Evolutionary conservation across 208 protist species (phyloP).

Genomic region (Endotrypanum monterogeii): DNA sequence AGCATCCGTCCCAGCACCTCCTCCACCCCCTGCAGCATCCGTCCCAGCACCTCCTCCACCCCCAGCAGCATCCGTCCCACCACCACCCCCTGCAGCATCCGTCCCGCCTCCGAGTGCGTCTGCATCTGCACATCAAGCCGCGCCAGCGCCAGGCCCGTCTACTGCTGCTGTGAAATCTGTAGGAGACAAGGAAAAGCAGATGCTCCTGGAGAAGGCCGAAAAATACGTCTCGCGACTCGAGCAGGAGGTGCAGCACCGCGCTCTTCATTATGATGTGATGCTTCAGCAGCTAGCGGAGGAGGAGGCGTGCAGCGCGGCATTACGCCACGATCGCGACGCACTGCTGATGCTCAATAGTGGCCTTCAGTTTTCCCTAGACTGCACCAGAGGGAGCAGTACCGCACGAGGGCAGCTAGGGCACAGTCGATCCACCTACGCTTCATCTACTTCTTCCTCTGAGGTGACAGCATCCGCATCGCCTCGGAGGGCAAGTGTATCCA

Average conservation of each 20-base stretch:
- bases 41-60: background rate
- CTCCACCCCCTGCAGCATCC: background rate
- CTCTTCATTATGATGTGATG: conserved; percentile 43
- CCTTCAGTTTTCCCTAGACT: conserved; percentile 34
- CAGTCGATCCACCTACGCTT: background rate
- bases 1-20: background rate
- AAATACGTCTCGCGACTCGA: conserved; percentile 58
- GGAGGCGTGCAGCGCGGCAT: conserved; percentile 31
- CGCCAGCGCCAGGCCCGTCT: background rate
- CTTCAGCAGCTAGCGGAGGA: conserved; percentile 55
- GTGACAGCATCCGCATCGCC: background rate
- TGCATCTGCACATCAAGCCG: conserved; percentile 8
- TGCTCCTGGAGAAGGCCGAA: conserved; percentile 54
- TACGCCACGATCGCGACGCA: conserved; percentile 57
- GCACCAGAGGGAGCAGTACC: background rate
- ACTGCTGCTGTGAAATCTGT: conserved; percentile 11
- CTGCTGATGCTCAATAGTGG: conserved; percentile 46
- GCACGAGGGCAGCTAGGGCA: background rate
- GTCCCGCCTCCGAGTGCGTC: conserved; percentile 11
- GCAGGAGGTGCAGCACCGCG: conserved; percentile 57
- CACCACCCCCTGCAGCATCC: background rate
- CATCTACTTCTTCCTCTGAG: background rate
- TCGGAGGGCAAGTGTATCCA: background rate
- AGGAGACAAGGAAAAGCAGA: conserved; percentile 27
- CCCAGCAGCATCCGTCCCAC: background rate